Percentiles rank a stretch among this genome's conserved stretches.
Evolutionary conservation across 1,139 yeast genomes (phyloP).

Genomic region (Yamadazyma pseudoaaseri): DNA sequence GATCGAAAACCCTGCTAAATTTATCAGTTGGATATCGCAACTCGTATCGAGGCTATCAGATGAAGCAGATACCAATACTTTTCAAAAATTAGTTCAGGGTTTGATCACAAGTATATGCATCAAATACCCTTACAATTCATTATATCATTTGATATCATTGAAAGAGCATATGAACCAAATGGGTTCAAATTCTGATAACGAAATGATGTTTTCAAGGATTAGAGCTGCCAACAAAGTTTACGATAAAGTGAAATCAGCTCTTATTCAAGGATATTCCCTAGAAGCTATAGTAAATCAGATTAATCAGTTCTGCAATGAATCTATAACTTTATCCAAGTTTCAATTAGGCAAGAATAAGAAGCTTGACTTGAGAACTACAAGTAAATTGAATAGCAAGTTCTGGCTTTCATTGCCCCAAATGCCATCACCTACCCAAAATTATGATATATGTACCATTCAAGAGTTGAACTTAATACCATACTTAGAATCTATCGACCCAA

Average conservation of each 20-base stretch:
- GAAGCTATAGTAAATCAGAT: slow-evolving; percentile 20
- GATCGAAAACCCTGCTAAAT: slow-evolving; percentile 49
- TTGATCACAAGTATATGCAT: slow-evolving; percentile 52
- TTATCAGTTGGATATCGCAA: slow-evolving; percentile 83
- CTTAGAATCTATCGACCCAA: slow-evolving; percentile 44
- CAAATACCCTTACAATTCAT: slow-evolving; percentile 75
- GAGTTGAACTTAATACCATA: slow-evolving; percentile 42
- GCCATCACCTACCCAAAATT: slow-evolving; percentile 68
- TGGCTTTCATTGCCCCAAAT: slow-evolving; percentile 44
- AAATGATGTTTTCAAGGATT: slow-evolving; percentile 45
- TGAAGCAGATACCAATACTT: slow-evolving; percentile 39
- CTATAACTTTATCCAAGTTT: slow-evolving; percentile 51
- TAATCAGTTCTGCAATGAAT: slow-evolving; percentile 48
- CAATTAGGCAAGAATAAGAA: slow-evolving; percentile 36
- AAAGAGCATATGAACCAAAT: slow-evolving; percentile 40
- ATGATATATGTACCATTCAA: slow-evolving; percentile 38
- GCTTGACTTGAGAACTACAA: slow-evolving; percentile 34
- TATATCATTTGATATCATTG: slow-evolving; percentile 66
- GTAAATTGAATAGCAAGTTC: slow-evolving; percentile 57
- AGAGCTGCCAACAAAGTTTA: slow-evolving; percentile 24
- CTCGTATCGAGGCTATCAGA: slow-evolving; percentile 67
- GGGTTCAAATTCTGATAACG: slow-evolving; percentile 22
- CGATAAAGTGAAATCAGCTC: slow-evolving; percentile 1
- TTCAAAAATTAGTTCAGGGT: slow-evolving; percentile 54
- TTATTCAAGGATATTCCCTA: not conserved